Percentiles rank a stretch among this genome's conserved stretches.
Evolutionary conservation across 441 rosid species (phyloP).

Genomic region (Gossypium lobatum): DNA sequence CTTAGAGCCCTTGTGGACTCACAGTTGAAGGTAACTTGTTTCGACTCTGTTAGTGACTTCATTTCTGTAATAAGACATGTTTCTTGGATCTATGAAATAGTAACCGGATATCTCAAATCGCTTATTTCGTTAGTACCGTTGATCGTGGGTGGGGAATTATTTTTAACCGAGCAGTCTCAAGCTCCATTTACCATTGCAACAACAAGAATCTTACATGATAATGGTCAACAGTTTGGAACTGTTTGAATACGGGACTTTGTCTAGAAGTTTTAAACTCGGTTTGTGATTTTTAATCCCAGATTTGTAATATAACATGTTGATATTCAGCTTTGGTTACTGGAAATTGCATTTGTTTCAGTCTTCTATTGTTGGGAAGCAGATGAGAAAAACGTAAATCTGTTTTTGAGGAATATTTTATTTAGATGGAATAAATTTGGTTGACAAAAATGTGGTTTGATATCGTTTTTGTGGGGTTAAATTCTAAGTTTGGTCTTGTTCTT

Average conservation of each 20-base stretch:
- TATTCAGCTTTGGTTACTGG: neutral
- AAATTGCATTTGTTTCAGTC: neutral
- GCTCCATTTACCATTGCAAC: neutral
- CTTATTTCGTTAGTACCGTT: neutral
- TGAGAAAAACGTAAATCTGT: neutral
- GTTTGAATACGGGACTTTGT: neutral
- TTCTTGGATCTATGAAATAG: neutral
- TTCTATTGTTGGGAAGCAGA: neutral
- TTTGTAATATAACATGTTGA: neutral
- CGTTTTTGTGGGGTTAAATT: too few species aligned
- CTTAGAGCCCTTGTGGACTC: constrained; percentile 75
- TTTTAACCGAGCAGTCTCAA: neutral
- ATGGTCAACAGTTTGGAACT: neutral
- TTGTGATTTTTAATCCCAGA: neutral
- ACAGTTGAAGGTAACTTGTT: constrained; percentile 29
- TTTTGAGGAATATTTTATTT: neutral
- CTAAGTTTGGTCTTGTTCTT: too few species aligned
- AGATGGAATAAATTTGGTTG: neutral
- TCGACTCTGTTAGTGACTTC: neutral
- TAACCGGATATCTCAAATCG: neutral
- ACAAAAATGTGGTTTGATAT: neutral
- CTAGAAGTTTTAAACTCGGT: neutral
- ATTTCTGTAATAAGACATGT: neutral
- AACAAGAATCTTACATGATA: neutral
- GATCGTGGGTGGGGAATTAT: neutral